phyloP scores from a whole-genome alignment of 2,329 filamentous ascomycete genomes.

The Penicillium sp. region DNA sequence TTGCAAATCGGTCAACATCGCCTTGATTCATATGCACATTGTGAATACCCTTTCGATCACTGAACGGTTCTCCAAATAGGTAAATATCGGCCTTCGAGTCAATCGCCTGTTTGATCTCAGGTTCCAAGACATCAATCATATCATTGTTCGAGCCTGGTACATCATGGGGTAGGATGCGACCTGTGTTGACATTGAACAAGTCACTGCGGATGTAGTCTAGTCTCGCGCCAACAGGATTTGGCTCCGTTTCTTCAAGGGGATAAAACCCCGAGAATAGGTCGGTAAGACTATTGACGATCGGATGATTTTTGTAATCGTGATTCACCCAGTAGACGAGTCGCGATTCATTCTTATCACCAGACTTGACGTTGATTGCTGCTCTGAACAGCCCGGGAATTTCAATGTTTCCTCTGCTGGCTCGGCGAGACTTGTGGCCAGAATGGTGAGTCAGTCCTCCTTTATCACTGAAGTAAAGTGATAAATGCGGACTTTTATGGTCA shows the following conservation, averaged over 20 bases:
- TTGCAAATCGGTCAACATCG: neutral
- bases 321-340: neutral
- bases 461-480: neutral
- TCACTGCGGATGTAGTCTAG: neutral
- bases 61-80: neutral
- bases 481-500: neutral
- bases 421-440: neutral
- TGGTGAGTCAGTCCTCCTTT: neutral
- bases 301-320: neutral
- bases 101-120: neutral
- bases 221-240: neutral
- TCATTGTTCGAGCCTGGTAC: neutral
- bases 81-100: neutral
- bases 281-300: neutral
- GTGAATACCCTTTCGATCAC: neutral
- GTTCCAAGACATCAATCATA: neutral
- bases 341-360: neutral
- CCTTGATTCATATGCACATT: neutral
- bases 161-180: neutral
- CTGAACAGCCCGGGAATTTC: neutral
- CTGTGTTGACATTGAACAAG: neutral
- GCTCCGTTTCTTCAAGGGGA: neutral
- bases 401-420: neutral
- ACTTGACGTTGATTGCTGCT: neutral
- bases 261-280: neutral